phyloP scores from a whole-genome alignment of 2,329 filamentous ascomycete genomes.

The Colletotrichum tofieldiae region DNA sequence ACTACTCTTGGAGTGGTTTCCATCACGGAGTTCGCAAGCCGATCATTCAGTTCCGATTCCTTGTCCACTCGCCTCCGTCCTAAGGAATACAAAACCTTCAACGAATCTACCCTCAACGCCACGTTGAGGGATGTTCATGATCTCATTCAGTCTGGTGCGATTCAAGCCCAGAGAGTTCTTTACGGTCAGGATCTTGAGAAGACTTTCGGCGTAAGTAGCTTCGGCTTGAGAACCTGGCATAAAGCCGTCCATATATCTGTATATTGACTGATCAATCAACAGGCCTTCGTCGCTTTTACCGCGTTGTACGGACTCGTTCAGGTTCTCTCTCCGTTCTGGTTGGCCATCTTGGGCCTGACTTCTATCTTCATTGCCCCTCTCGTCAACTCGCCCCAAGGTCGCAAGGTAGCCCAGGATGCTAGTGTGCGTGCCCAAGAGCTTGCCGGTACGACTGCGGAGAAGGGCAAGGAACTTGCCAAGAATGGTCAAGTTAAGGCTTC shows the following conservation, averaged over 20 bases:
- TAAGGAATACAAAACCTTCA: not conserved
- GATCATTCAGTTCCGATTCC: constrained; percentile 17
- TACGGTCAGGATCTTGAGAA: constrained; percentile 27
- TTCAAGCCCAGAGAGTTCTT: constrained; percentile 15
- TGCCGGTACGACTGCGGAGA: constrained; percentile 22
- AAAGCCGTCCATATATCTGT: not conserved
- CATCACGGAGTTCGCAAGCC: constrained; percentile 27
- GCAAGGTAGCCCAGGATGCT: constrained; percentile 13
- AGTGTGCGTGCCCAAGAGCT: constrained; percentile 24
- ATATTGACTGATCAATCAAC: not conserved
- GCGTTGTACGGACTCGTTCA: constrained; percentile 12
- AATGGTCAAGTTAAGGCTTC: constrained; percentile 22
- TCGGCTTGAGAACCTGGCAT: not conserved
- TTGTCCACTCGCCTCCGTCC: constrained; percentile 27
- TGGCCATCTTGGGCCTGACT: constrained; percentile 20
- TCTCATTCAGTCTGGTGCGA: constrained; percentile 17
- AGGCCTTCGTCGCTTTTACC: constrained; percentile 19
- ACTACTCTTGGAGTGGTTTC: constrained; percentile 30
- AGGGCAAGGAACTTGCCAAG: constrained; percentile 10
- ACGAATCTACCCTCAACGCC: constrained; percentile 27
- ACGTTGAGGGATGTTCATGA: constrained; percentile 31
- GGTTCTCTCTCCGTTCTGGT: constrained; percentile 24
- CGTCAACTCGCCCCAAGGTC: constrained; percentile 10
- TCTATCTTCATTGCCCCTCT: constrained; percentile 26
- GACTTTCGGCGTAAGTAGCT: constrained; percentile 22